Evolutionary conservation across 2,329 filamentous ascomycete species (phyloP).

Genomic region (Cladosporium oxysporum): DNA sequence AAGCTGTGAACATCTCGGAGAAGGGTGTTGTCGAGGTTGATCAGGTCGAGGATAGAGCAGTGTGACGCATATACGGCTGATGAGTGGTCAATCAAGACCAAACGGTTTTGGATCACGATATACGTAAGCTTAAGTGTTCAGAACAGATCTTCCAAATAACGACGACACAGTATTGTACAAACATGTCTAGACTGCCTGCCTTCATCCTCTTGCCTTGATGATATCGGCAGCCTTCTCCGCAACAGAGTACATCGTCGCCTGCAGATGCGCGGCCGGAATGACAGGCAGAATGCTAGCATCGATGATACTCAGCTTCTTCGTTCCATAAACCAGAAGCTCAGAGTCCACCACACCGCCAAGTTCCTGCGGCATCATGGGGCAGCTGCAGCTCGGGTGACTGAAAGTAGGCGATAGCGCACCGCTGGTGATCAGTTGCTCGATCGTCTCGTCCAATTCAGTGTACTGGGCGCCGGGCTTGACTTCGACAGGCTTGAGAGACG

Average conservation of each 20-base stretch:
- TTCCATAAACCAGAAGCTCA: conserved; percentile 40
- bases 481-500: conserved; percentile 19
- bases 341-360: conserved; percentile 39
- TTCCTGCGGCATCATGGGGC: conserved; percentile 27
- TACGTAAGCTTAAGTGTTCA: no score
- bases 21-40: conserved; percentile 21
- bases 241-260: conserved; percentile 33
- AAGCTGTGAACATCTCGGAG: conserved; percentile 22
- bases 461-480: conserved; percentile 17
- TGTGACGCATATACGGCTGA: neutral
- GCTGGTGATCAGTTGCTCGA: conserved; percentile 19
- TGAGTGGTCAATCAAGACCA: no score
- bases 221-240: conserved; percentile 42
- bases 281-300: conserved; percentile 38
- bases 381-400: conserved; percentile 26
- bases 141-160: no score
- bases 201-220: conserved; percentile 2
- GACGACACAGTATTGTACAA: neutral
- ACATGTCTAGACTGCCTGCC: neutral
- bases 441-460: conserved; percentile 19
- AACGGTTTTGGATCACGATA: no score
- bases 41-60: conserved; percentile 23
- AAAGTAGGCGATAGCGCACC: conserved; percentile 27
- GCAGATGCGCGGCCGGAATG: conserved; percentile 28
- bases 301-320: conserved; percentile 38